Base-by-base conservation (phyloP, 1,284 basidiomycete genomes). In the Trichosporon ovoides region DNA sequence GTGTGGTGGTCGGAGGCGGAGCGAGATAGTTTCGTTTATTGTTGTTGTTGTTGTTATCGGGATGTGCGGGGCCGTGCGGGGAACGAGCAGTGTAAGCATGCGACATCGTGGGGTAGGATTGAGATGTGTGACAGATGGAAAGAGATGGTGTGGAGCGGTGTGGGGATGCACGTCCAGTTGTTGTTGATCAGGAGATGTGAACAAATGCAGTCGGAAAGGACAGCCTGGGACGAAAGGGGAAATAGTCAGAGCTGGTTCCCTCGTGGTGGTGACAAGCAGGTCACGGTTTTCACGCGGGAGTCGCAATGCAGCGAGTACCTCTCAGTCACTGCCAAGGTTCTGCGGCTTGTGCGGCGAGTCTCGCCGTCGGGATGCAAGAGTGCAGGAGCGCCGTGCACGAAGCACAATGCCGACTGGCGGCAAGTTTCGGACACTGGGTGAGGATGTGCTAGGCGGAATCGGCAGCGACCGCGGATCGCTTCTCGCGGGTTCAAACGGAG, bases 1-100 rank as follows among this genome's bases (percentile, higher is more conserved):
- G 55, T 16, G 49, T 50, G 12, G 37, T 31, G 10, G 53, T 22
- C 7, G 52, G 24, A n/a, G 43, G 43, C n/a, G 43, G 43, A 14
- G 43, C 43, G 22, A 48, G n/a, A 31, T 48, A 48, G 10, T 48
- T 31, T 7, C 43, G 43, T 48, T 48, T 48, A 22, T 48, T 48
- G 19, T 48, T 28, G 16, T 48, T 48, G 18, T 48, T 24, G 22
- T 48, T 3, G 24, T n/a, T n/a, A n/a, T n/a, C 28, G 22, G 43
- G 43, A 48, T 48, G 43, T 24, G n/a, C 22, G 10, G 24, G 24
- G 14, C 5, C 28, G 43, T 48, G 43, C 43, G n/a, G 10, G 1
- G 24, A 18, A 22, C 43, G 43, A 22, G 43, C 9, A 16, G 43
- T 24, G 43, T 48, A 31, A 48, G 43, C 43, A 48, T 48, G 28